Evolutionary conservation across 805 yeast species (phyloP).

Genomic region (Hanseniaspora pseudoguilliermondii): DNA sequence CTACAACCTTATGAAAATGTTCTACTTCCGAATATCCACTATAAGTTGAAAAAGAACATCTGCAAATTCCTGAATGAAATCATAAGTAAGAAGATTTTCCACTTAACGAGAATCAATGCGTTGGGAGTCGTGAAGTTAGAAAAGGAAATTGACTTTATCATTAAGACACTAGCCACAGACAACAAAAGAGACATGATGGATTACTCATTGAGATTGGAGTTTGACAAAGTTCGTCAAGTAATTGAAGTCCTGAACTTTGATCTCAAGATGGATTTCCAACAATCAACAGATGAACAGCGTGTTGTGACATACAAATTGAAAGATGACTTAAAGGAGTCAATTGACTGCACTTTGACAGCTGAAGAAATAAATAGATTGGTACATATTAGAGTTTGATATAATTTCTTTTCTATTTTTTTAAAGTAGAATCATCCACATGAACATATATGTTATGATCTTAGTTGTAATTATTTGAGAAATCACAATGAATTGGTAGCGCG

Average conservation of each 20-base stretch:
- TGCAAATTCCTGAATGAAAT: conserved; percentile 41
- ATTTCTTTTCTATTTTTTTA: too few relatives aligned
- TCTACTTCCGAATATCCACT: conserved; percentile 42
- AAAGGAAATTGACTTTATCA: conserved; percentile 61
- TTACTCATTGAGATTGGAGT: conserved; percentile 64
- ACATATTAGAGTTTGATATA: conserved; percentile 33
- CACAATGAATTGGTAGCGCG: not conserved
- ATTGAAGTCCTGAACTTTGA: conserved; percentile 73
- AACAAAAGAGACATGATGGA: conserved; percentile 22
- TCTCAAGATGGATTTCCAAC: conserved; percentile 29
- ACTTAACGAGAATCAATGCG: conserved; percentile 58
- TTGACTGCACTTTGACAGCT: conserved; percentile 67
- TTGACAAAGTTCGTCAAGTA: conserved; percentile 71
- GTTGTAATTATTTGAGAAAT: too few relatives aligned
- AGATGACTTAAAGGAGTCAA: conserved; percentile 32
- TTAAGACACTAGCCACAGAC: conserved; percentile 59
- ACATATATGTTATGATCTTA: too few relatives aligned
- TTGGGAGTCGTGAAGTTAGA: conserved; percentile 75
- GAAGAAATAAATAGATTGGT: conserved; percentile 58
- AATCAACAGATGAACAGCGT: not conserved
- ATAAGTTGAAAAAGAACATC: conserved; percentile 34
- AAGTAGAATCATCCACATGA: too few relatives aligned
- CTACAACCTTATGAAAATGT: conserved; percentile 54
- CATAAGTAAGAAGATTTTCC: conserved; percentile 57
- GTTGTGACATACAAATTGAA: conserved; percentile 19